Base-by-base conservation (phyloP, 2,329 filamentous ascomycete genomes). In the Setomelanomma holmii region DNA sequence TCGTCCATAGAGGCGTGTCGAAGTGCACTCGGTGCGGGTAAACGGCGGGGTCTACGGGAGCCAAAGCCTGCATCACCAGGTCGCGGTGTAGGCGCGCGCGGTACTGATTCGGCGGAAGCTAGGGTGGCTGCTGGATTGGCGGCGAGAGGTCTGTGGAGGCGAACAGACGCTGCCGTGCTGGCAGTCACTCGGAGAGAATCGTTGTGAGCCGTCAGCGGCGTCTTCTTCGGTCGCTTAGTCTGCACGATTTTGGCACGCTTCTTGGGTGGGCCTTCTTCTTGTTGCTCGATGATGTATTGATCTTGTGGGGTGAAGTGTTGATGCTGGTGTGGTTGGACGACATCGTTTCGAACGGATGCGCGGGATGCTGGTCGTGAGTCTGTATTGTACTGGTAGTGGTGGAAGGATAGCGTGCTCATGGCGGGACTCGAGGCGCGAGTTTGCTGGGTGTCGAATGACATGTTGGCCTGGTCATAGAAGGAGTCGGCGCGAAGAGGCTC, bases 171-270 rank as follows among this genome's bases (percentile, higher is more conserved):
- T 39, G 93, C 89, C 14, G 90, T 96, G 71, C 91, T 96, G 40
- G 93, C 93, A 54, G 90, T 88, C n/a, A 96, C 91, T 42, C 93
- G 85, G 21, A 98, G 80, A 3, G 91, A 96, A 42, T 95, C 91
- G 8, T 87, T 84, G 23, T 86, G 87, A 34, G 85, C 82, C 45
- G 88, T 89, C 64, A 97, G 89, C 19, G 85, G 86, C 56, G 82
- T 84, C 61, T 85, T 88, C 44, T 87, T 86, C n/a, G 86, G 86
- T 77, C 87, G 88, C 57, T 89, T 86, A 11, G 88, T 84, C 68
- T 88, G 85, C 17, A 86, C 91, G 20, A 89, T 85, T 68, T 91
- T 95, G 27, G 88, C 92, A 65, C 93, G 84, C 76, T 96, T 97
- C 65, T 86, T 89, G 57, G 82, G 79, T 21, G 83, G 84, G 4